Percentiles rank a stretch among this genome's conserved stretches.
These are phyloP conservation scores for Zygnema circumcarinatum DNA, from an alignment of 139 green algal species.

Conservation along the genomic window DNA sequence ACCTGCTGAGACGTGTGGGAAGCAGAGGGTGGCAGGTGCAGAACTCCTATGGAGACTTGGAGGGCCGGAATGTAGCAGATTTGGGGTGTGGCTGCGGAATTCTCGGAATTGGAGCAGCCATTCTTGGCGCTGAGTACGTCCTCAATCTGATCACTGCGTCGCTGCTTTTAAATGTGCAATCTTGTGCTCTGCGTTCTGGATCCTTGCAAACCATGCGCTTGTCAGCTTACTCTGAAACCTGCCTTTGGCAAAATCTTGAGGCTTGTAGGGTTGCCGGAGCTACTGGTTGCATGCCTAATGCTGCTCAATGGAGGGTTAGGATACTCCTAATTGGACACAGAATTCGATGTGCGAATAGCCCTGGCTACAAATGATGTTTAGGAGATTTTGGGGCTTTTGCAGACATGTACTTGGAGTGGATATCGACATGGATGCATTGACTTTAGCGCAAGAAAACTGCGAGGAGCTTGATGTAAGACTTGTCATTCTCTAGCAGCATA, in stretches of 20 bases:
- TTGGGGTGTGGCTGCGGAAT: constrained; percentile 86
- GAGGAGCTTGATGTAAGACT: constrained; percentile 78
- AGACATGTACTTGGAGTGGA: constrained; percentile 85
- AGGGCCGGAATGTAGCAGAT: constrained; percentile 80
- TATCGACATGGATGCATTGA: constrained; percentile 83
- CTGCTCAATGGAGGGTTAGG: too few species aligned
- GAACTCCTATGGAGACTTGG: constrained; percentile 78
- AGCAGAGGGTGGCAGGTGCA: constrained; percentile 62
- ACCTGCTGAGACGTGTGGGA: background rate
- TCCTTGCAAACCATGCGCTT: too few species aligned
- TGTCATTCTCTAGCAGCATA: too few species aligned
- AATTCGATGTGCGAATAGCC: too few species aligned
- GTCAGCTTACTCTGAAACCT: too few species aligned
- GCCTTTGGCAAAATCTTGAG: too few species aligned
- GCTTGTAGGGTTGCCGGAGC: too few species aligned
- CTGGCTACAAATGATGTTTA: too few species aligned
- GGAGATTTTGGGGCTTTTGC: background rate
- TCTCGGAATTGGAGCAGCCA: constrained; percentile 80
- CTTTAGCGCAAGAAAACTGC: constrained; percentile 73
- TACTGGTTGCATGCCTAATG: too few species aligned
- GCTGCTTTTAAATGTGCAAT: background rate
- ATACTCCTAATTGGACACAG: too few species aligned
- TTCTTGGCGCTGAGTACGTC: constrained; percentile 71
- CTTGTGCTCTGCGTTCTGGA: background rate
- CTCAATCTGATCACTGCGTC: too few species aligned